phyloP scores from a whole-genome alignment of 768 basidiomycete species.

The Amanita muscaria region DNA sequence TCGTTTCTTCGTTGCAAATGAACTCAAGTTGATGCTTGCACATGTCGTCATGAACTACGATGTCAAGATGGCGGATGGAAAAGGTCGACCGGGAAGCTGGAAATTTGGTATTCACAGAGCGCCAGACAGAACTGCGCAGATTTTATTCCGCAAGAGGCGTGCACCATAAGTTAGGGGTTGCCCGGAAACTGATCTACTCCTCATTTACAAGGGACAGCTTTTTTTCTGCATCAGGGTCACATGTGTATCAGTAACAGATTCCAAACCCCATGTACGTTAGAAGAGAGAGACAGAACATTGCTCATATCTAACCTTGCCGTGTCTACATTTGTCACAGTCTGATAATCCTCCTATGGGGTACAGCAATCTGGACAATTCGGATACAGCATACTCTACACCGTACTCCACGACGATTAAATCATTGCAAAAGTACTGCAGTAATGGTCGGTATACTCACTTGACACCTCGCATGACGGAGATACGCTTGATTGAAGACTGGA shows the following conservation, averaged over 20 bases:
- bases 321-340: conserved; percentile 41
- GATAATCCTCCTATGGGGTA: conserved; percentile 55
- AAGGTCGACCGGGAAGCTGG: too few species aligned
- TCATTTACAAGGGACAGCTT: not conserved
- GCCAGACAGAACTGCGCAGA: too few species aligned
- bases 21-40: too few species aligned
- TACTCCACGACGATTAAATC: conserved; percentile 10
- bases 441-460: not conserved
- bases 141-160: too few species aligned
- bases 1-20: too few species aligned
- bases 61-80: too few species aligned
- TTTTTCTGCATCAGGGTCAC: conserved; percentile 6
- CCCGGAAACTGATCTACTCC: conserved; percentile 57
- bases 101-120: too few species aligned
- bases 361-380: conserved; percentile 19
- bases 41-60: too few species aligned
- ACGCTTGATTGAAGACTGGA: not conserved
- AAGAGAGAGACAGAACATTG: conserved; percentile 15
- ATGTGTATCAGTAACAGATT: conserved; percentile 9
- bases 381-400: conserved; percentile 10
- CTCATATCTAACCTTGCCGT: conserved; percentile 89
- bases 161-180: conserved; percentile 83
- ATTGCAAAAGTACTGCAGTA: conserved; percentile 5
- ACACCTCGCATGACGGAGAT: not conserved
- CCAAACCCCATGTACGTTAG: not conserved